Percentiles rank a stretch among this genome's conserved stretches.
phyloP scores from a whole-genome alignment of 352 stramenopile genomes.

The Pythium myriotylum region DNA sequence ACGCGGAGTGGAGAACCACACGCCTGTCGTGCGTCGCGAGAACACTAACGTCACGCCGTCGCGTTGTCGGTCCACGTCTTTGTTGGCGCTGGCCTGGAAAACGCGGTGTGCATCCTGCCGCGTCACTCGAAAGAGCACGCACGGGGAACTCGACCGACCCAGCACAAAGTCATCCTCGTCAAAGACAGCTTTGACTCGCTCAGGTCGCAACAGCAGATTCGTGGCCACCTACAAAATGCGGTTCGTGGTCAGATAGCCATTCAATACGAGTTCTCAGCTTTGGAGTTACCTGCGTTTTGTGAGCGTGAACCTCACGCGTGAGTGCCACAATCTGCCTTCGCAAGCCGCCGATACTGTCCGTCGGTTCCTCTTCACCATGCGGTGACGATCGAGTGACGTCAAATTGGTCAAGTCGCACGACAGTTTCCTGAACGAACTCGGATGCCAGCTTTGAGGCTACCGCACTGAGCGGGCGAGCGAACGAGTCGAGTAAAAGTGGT shows the following conservation, averaged over 20 bases:
- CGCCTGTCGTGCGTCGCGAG: slow-evolving; percentile 40
- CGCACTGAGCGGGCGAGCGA: no score
- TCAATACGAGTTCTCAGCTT: no score
- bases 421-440: no score
- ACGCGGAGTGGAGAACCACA: slow-evolving; percentile 42
- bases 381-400: no score
- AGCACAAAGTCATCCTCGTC: slow-evolving; percentile 32
- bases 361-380: no score
- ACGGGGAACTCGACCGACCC: slow-evolving; percentile 16
- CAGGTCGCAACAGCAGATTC: slow-evolving; percentile 30
- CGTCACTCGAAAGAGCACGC: slow-evolving; percentile 44
- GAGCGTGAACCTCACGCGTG: background rate
- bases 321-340: no score
- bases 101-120: slow-evolving; percentile 48
- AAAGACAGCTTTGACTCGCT: slow-evolving; percentile 43
- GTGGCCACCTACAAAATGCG: slow-evolving; percentile 28
- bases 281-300: slow-evolving; percentile 4
- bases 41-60: slow-evolving; percentile 33
- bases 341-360: no score
- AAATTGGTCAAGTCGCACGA: no score
- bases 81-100: slow-evolving; percentile 28
- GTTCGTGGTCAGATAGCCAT: no score
- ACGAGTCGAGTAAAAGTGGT: no score
- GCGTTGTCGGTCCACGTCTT: background rate
- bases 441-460: no score